Evolutionary conservation across 2,329 filamentous ascomycete species (phyloP), one percentile per base, ranked within the genome.

Genomic region (Aspergillus uvarum): DNA sequence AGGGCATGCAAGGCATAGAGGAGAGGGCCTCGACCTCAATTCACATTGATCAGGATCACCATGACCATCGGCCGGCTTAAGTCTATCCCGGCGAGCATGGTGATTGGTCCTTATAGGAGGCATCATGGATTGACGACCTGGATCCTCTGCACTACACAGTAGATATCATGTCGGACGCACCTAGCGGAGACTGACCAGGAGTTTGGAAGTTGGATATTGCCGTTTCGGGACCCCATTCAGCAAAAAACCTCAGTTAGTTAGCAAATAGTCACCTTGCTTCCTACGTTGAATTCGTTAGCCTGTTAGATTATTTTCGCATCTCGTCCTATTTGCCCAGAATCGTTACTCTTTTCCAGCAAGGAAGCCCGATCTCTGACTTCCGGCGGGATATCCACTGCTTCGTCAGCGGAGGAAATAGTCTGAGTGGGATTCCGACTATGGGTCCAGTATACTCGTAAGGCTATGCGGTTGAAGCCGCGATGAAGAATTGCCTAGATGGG

Each of bases 21-120:
- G 14, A 42, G 16, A 42, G n/a, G 16, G 7, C 6, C 38, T 44
- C 38, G 38, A 44, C 38, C 38, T 44, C 38, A 7, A 19, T 19
- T 44, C 38, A n/a, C 55, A 60, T 52, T 58, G 52, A 60, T 56
- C 56, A 58, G 54, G 56, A 62, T 62, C 59, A 63, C 32, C 63
- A 56, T 54, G 60, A 51, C 49, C 26, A 54, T 49, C 44, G 38
- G 49, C 55, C 55, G 53, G 58, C 49, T 48, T 44, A 55, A 55
- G 53, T 55, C 53, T 55, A 31, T 48, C 22, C 53, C 53, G 53
- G 42, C 42, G 3, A 47, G 42, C 21, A 31, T 47, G 10, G 8
- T n/a, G 10, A 5, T 47, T 29, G 51, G 21, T 47, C 51, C 38
- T 54, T 19, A n/a, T 35, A 55, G 42, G 53, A 55, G 53, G 53